Evolutionary conservation across 1,284 basidiomycete species (phyloP), one percentile per base, ranked within the genome.

Genomic region (Paramarasmius palmivorus): DNA sequence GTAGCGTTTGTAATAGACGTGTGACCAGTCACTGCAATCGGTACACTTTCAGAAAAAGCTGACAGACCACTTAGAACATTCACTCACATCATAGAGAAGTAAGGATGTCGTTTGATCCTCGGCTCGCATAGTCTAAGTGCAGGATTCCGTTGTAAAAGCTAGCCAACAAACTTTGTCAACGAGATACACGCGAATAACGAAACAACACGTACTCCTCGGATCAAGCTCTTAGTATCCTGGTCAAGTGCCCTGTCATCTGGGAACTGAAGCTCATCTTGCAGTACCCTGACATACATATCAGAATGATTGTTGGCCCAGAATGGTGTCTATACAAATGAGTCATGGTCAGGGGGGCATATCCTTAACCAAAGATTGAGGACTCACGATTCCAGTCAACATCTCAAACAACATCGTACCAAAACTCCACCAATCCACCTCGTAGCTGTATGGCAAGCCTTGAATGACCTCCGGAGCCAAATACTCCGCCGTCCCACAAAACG

Each of bases 371-470:
- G 47, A 53, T 32, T n/a, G 36, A 53, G 25, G 49, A 84, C 89
- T 76, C 68, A 92, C 90, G 60, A 92, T 91, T 34, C 92, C 93
- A 38, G 88, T 91, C 68, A 93, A 74, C 86, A 96, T 95, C 75
- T 98, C 96, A 68, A 92, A 95, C 54, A 98, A 75, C 89, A 98
- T 97, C 57, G 95, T 98, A 17, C 95, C 95, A 64, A 97, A 91
- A 59, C 90, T 92, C 95, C 95, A 98, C 92, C 94, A 96, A 68
- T 98, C 95, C 19, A 96, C 93, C 62, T 95, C 92, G 65, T 95
- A 98, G 58, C 90, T 90, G 70, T 98, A 98, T 17, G 91, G 83
- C 59, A 91, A 72, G 3, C 94, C 92, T 64, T 94, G 90, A 63
- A 98, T 93, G 49, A 98, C 93, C 68, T 96, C 93, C 0, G 93